Evolutionary conservation across 768 basidiomycete species (phyloP).

Genomic region (Suillus placidus): DNA sequence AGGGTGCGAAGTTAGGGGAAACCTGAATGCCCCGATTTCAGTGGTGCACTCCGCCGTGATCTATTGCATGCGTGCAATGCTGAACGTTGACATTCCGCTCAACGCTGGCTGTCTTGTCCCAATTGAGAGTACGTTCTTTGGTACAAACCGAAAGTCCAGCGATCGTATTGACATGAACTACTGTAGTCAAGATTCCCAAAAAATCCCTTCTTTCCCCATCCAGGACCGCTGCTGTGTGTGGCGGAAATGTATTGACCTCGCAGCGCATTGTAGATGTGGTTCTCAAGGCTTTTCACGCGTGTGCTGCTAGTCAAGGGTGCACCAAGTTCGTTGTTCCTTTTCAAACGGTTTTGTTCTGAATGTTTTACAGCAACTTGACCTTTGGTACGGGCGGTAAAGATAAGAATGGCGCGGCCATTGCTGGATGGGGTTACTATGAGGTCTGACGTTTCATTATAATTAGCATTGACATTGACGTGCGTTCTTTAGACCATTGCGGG

Average conservation of each 20-base stretch:
- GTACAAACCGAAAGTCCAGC: not conserved
- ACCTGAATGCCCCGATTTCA: slow-evolving; percentile 82
- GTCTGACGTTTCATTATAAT: slow-evolving; percentile 32
- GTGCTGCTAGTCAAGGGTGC: slow-evolving; percentile 91
- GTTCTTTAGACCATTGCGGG: slow-evolving; percentile 82
- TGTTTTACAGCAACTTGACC: slow-evolving; percentile 68
- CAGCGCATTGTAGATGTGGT: slow-evolving; percentile 96
- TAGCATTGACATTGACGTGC: slow-evolving; percentile 9
- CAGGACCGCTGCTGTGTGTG: slow-evolving; percentile 87
- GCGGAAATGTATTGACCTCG: slow-evolving; percentile 88
- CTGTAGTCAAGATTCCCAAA: slow-evolving; percentile 74
- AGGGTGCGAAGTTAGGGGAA: slow-evolving; percentile 81
- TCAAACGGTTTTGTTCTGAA: slow-evolving; percentile 8
- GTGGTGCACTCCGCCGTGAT: slow-evolving; percentile 89
- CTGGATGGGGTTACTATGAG: slow-evolving; percentile 93
- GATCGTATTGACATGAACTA: slow-evolving; percentile 5
- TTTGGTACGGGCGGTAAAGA: slow-evolving; percentile 91
- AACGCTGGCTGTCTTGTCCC: slow-evolving; percentile 95
- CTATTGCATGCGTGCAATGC: slow-evolving; percentile 87
- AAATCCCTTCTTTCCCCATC: slow-evolving; percentile 81
- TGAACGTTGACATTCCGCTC: slow-evolving; percentile 85
- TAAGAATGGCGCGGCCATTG: slow-evolving; percentile 68
- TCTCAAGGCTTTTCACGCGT: slow-evolving; percentile 88
- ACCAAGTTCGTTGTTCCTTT: slow-evolving; percentile 65
- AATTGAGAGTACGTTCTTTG: slow-evolving; percentile 57